Percentiles rank a stretch among this genome's conserved stretches.
Evolutionary conservation across 495 filamentous ascomycete species (phyloP).

Genomic region (Penicillium cinerascens): DNA sequence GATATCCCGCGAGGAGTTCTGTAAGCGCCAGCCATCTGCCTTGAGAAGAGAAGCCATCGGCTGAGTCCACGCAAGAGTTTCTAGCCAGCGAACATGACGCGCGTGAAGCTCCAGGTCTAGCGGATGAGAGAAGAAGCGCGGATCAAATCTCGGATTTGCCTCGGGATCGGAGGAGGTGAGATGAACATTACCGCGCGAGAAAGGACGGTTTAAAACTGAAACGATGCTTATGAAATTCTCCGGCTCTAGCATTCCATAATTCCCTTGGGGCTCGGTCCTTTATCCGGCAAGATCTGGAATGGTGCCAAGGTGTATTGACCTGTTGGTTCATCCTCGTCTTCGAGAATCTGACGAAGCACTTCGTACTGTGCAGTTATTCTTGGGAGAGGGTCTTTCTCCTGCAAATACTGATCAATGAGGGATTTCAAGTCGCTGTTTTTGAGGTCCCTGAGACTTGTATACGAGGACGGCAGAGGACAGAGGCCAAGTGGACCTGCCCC

Average conservation of each 20-base stretch:
- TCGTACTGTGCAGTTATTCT: slow-evolving; percentile 3
- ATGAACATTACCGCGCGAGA: slow-evolving; percentile 26
- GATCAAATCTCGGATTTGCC: slow-evolving; percentile 16
- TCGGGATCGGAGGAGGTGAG: slow-evolving; percentile 11
- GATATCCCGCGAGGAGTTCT: not conserved
- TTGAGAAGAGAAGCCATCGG: slow-evolving; percentile 23
- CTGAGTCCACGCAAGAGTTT: slow-evolving; percentile 34
- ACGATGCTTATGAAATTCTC: slow-evolving; percentile 44
- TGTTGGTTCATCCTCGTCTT: slow-evolving; percentile 13
- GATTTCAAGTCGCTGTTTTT: not conserved
- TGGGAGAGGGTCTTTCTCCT: not conserved
- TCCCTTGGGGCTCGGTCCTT: slow-evolving; percentile 3
- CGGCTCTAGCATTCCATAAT: slow-evolving; percentile 14
- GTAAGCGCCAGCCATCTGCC: slow-evolving; percentile 6
- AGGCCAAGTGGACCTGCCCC: slow-evolving; percentile 20
- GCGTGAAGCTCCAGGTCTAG: slow-evolving; percentile 34
- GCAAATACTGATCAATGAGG: not conserved
- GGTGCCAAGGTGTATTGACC: slow-evolving; percentile 19
- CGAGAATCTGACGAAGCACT: slow-evolving; percentile 1
- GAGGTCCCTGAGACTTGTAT: slow-evolving; percentile 14
- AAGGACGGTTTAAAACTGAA: slow-evolving; percentile 13
- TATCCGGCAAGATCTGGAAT: slow-evolving; percentile 10
- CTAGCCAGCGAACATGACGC: slow-evolving; percentile 7
- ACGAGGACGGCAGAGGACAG: slow-evolving; percentile 12
- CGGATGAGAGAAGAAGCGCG: slow-evolving; percentile 20